phyloP scores from a whole-genome alignment of 495 filamentous ascomycete species.

The Penicillium odoratum region DNA sequence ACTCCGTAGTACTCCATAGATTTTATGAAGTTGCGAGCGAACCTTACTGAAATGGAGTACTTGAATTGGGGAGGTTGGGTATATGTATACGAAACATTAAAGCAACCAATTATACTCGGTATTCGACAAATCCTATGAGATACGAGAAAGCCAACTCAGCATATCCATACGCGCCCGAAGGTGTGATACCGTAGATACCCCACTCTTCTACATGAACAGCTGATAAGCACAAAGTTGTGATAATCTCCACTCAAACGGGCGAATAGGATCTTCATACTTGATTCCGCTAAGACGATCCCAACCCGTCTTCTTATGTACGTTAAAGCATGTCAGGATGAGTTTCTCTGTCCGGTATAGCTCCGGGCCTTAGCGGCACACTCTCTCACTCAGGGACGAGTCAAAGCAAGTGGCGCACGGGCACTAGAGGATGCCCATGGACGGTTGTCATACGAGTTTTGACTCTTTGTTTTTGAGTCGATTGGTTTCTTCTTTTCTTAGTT shows the following conservation, averaged over 20 bases:
- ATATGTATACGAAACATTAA: background rate
- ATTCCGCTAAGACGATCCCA: conserved; percentile 16
- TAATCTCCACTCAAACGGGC: conserved; percentile 20
- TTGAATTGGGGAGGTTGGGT: background rate
- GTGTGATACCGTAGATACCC: conserved; percentile 4
- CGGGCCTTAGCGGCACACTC: conserved; percentile 14
- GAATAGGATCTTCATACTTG: conserved; percentile 14
- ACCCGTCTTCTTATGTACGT: conserved; percentile 3
- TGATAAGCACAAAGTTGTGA: conserved; percentile 27
- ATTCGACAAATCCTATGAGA: background rate
- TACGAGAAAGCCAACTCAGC: background rate
- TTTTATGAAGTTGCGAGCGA: background rate
- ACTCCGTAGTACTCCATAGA: no score
- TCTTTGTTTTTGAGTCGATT: conserved; percentile 5
- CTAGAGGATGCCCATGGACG: background rate
- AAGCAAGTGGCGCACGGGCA: conserved; percentile 12
- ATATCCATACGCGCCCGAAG: conserved; percentile 1
- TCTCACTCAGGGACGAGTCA: conserved; percentile 22
- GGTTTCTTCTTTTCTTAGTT: conserved; percentile 13
- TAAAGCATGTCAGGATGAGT: conserved; percentile 11
- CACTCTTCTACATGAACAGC: background rate
- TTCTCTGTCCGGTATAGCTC: conserved; percentile 22
- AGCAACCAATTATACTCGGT: background rate
- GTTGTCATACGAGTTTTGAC: conserved; percentile 17
- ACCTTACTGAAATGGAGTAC: background rate